Base-by-base conservation (phyloP, 2,329 filamentous ascomycete species). In the Monascus ruber region DNA sequence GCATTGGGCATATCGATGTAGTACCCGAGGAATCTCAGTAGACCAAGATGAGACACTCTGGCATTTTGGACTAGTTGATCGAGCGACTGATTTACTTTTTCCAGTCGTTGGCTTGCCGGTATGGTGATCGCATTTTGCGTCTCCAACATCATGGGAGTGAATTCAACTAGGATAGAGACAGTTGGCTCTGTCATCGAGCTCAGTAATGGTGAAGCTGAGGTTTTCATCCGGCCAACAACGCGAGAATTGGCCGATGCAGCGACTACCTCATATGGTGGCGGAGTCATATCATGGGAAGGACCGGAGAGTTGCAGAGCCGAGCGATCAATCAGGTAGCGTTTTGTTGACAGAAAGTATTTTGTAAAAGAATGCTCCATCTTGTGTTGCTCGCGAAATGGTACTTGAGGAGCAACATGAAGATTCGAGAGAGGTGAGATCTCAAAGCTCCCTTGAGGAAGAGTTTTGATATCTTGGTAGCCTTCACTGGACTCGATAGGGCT, bases 1-100 rank as follows among this genome's bases (percentile, higher is more conserved):
- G 74, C 70, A 39, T 66, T 66, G 2, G 68, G 64, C 51, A 76
- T 72, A 54, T 79, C 76, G 42, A 77, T 49, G 40, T 58, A 76
- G 51, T 76, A 79, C 2, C 67, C 67, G 6, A 70, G 45, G 37
- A 70, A 66, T 38, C 59, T 61, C 45, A 70, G 48, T 24, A 66
- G 47, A 9, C 60, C 63, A 28, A 65, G 51, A 37, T 65, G 64
- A 6, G 60, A 63, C 10, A 66, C 59, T 29, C 60, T 51, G 6
- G 62, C 53, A 45, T 65, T 66, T 31, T 65, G 61, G 7, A 65
- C 49, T 10, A 67, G 48, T 28, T 63, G 60, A 28, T 65, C 59
- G 3, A 67, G 51, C 5, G 59, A 59, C 38, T 59, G 45, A 40
- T 62, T 57, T 8, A 66, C 50, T 26, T 55, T 59, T 27, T 62